Evolutionary conservation across 805 yeast genomes (phyloP), one percentile per base, ranked within the genome.

Genomic region (Schwanniomyces polymorphus): DNA sequence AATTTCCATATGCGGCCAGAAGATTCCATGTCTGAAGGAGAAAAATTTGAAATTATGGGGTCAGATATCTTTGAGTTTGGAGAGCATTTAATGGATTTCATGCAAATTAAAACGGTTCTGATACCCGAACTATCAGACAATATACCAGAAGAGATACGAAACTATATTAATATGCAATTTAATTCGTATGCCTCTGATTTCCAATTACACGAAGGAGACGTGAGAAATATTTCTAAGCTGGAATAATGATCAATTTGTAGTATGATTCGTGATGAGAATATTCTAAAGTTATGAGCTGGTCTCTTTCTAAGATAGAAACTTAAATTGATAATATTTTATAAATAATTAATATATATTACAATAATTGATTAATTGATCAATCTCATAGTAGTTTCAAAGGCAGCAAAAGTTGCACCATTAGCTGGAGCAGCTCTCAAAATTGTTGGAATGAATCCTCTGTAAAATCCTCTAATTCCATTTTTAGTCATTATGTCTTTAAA

Each of bases 371-470:
- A 76, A 48, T 64, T 72, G 39, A 81, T 61, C 25, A 74, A 56
- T 69, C 96, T 82, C 87, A 91, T 86, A 4, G 97, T 88, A 43
- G 86, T 68, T 67, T 94, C 99, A 64, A 94, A 94, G 2, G 95
- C 91, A 38, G 90, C 86, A 70, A 94, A 94, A 0, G 99, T 95
- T 27, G 95, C 96, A 37, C 97, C 99, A 64, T 94, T 95, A 3
- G 95, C 99, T 0, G 99, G 99, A 3, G 97, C 96, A 42, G 99
- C 98, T 70, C 99, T 86, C 53, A 94, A 72, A 53, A 94, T 81
- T 0, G 98, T 91, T 33, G 99, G 97, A 16, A 82, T 68, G 63
- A 95, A 91, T 1, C 99, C 99, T 68, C 85, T 85, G 70, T 88
- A 88, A 60, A 94, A 87, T 0, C 96, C 96, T 52, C 75, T 75